A percentile compares a stretch with the other conserved stretches of the same genome.
Evolutionary conservation across 345 rosid species (phyloP).

Genomic region (Eucalyptus lansdowneana): DNA sequence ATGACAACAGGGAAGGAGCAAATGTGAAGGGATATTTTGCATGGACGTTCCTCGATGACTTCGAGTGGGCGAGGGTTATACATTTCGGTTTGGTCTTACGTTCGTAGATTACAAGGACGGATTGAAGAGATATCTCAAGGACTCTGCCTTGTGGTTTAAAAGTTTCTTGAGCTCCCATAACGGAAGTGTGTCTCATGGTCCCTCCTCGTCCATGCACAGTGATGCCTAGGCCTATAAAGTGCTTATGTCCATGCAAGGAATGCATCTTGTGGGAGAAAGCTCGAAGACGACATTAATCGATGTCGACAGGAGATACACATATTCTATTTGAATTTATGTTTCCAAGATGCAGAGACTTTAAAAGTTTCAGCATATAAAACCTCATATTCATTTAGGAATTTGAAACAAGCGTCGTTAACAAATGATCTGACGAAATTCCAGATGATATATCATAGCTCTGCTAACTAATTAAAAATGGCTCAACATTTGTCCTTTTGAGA

Average conservation of each 20-base stretch:
- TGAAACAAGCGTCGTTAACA: neutral
- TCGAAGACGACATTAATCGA: neutral
- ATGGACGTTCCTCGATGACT: slow-evolving; percentile 20
- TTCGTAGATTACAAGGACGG: slow-evolving; percentile 6
- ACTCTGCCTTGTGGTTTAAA: slow-evolving; percentile 16
- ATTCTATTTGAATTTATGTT: neutral
- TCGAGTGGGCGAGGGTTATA: slow-evolving; percentile 17
- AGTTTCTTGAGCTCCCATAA: neutral
- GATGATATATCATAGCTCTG: neutral
- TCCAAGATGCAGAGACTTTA: neutral
- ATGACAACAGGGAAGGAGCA: slow-evolving; percentile 8
- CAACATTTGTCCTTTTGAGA: neutral
- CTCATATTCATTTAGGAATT: neutral
- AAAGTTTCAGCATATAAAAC: neutral
- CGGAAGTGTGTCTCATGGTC: neutral
- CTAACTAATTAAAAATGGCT: neutral
- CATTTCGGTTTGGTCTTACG: slow-evolving; percentile 5
- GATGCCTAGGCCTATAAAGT: neutral
- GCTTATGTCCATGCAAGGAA: neutral
- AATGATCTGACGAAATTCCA: neutral
- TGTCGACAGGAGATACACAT: neutral
- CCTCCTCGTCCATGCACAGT: neutral
- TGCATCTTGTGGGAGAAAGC: neutral
- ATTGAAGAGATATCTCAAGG: slow-evolving; percentile 9
- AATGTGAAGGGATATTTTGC: slow-evolving; percentile 14